Conservation (phyloP, 768 basidiomycete genomes). For the Strobilomyces echinocephalus region DNA sequence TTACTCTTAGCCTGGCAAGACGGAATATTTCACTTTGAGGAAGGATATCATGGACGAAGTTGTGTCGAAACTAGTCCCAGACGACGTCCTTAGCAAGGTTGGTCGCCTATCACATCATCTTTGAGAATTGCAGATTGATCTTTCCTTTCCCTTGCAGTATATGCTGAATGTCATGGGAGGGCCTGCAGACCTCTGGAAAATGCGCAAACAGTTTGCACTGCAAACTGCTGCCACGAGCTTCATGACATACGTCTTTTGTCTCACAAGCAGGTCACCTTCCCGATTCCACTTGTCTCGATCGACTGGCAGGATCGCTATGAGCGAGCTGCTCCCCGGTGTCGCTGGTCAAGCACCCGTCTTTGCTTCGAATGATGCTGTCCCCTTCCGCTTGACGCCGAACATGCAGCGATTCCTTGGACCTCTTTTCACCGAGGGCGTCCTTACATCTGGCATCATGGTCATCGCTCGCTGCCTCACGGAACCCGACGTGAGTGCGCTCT, state of each 20-base stretch:
- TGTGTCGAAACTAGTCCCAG: slow-evolving; percentile 80
- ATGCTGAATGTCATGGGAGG: slow-evolving; percentile 83
- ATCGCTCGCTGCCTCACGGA: slow-evolving; percentile 88
- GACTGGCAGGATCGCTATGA: slow-evolving; percentile 89
- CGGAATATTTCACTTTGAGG: slow-evolving; percentile 65
- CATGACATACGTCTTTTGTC: slow-evolving; percentile 83
- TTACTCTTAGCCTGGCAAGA: slow-evolving; percentile 47
- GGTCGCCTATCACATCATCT: slow-evolving; percentile 6
- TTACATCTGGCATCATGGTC: slow-evolving; percentile 84
- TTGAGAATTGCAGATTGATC: background rate
- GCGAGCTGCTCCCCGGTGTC: slow-evolving; percentile 79
- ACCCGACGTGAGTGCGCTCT: slow-evolving; percentile 63
- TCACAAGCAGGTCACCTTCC: slow-evolving; percentile 77
- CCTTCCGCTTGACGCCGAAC: slow-evolving; percentile 96
- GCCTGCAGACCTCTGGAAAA: slow-evolving; percentile 87
- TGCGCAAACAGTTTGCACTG: slow-evolving; percentile 93
- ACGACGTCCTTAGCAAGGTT: slow-evolving; percentile 81
- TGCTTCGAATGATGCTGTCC: slow-evolving; percentile 79
- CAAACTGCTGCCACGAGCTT: slow-evolving; percentile 88
- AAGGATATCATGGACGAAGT: slow-evolving; percentile 90
- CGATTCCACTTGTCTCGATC: slow-evolving; percentile 88
- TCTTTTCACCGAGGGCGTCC: slow-evolving; percentile 82
- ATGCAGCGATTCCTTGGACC: slow-evolving; percentile 91
- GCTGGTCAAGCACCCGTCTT: slow-evolving; percentile 53
- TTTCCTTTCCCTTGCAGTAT: slow-evolving; percentile 50